These are phyloP conservation scores for Verticillium nubilum DNA, from an alignment of 2,329 filamentous ascomycete species.

Conservation along the genomic window DNA sequence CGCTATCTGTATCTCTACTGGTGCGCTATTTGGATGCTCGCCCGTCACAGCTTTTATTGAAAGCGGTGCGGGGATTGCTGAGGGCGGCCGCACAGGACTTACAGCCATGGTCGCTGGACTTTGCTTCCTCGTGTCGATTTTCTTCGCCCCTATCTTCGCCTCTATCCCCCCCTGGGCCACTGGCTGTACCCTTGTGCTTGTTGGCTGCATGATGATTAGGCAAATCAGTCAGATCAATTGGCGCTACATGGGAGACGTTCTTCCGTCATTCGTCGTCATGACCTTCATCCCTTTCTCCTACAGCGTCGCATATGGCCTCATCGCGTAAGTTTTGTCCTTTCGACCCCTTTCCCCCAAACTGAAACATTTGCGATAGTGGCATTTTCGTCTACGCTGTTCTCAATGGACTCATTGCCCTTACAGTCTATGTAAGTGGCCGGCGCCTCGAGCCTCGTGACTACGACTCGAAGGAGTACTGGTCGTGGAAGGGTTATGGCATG, in stretches of 20 bases:
- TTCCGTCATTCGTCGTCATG: slow-evolving; percentile 72
- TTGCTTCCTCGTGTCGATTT: slow-evolving; percentile 66
- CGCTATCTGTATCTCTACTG: slow-evolving; percentile 65
- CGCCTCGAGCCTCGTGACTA: slow-evolving; percentile 43
- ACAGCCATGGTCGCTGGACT: slow-evolving; percentile 65
- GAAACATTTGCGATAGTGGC: slow-evolving; percentile 26
- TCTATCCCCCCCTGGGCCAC: slow-evolving; percentile 76
- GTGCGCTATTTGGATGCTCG: slow-evolving; percentile 62
- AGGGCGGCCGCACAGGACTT: slow-evolving; percentile 68
- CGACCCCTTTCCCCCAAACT: too few species aligned
- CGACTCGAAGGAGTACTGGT: slow-evolving; percentile 51
- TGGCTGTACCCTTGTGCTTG: slow-evolving; percentile 65
- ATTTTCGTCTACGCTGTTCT: slow-evolving; percentile 49
- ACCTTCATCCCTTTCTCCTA: slow-evolving; percentile 74
- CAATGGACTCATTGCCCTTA: slow-evolving; percentile 39
- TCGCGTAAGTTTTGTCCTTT: slow-evolving; percentile 46
- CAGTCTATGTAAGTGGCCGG: slow-evolving; percentile 37
- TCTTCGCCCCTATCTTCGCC: slow-evolving; percentile 72
- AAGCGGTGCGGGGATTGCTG: slow-evolving; percentile 69
- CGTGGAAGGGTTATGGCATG: slow-evolving; percentile 38
- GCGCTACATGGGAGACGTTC: slow-evolving; percentile 68
- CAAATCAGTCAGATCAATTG: slow-evolving; percentile 72
- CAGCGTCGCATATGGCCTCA: slow-evolving; percentile 72
- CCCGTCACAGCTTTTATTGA: slow-evolving; percentile 73
- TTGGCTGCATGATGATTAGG: slow-evolving; percentile 73